Conservation (phyloP, 208 protist species). For the Giardia duodenalis region DNA sequence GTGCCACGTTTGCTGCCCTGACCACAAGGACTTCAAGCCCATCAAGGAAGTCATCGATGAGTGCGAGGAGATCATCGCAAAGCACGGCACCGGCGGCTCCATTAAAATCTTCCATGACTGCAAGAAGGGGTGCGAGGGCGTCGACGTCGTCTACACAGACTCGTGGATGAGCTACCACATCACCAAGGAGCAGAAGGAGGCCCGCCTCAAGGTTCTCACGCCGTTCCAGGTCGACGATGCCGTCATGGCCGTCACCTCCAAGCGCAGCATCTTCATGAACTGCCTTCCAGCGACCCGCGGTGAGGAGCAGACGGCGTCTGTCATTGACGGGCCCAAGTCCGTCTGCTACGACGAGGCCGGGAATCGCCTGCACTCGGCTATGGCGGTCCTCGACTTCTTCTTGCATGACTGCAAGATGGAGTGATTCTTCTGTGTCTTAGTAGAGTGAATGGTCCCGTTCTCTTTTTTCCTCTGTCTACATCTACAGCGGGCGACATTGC, state of each 20-base stretch:
- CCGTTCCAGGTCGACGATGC: slow-evolving; percentile 51
- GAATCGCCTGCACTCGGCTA: slow-evolving; percentile 39
- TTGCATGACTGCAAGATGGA: background rate
- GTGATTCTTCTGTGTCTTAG: background rate
- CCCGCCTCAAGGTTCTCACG: slow-evolving; percentile 37
- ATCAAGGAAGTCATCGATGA: slow-evolving; percentile 53
- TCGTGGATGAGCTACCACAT: slow-evolving; percentile 65
- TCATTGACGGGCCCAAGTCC: slow-evolving; percentile 60
- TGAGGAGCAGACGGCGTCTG: slow-evolving; percentile 59
- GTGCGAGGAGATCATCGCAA: slow-evolving; percentile 27
- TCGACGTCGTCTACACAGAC: slow-evolving; percentile 52
- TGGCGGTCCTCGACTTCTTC: slow-evolving; percentile 36
- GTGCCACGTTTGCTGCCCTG: slow-evolving; percentile 47
- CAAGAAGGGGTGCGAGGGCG: slow-evolving; percentile 43
- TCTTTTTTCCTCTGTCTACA: background rate
- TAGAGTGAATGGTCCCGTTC: background rate
- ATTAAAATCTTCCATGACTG: background rate
- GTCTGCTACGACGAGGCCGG: slow-evolving; percentile 59
- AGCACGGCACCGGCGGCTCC: slow-evolving; percentile 33
- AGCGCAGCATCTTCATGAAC: slow-evolving; percentile 64
- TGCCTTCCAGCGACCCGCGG: slow-evolving; percentile 59
- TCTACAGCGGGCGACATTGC: too few relatives aligned
- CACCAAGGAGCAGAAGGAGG: slow-evolving; percentile 43
- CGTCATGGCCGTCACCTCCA: slow-evolving; percentile 52
- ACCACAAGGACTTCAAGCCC: slow-evolving; percentile 26